A percentile compares a stretch with the other conserved stretches of the same genome.
Conservation (phyloP, 495 filamentous ascomycete species). For the Hypoxylon rickii region DNA sequence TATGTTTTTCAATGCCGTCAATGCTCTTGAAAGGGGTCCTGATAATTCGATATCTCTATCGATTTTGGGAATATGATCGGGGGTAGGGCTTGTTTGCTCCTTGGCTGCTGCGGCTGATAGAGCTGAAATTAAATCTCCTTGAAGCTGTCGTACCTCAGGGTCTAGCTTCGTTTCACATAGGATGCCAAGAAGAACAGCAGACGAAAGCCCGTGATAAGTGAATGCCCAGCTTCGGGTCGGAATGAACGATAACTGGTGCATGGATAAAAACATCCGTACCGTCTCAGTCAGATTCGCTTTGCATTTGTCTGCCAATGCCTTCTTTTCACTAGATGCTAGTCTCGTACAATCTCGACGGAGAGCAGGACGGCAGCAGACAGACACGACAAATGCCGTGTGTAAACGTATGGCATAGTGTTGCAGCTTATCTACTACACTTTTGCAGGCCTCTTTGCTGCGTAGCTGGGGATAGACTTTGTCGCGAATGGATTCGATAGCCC, state of each 20-base stretch:
- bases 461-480: conserved; percentile 48
- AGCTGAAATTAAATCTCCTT: conserved; percentile 60
- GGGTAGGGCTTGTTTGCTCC: conserved; percentile 51
- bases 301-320: conserved; percentile 57
- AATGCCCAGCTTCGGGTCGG: conserved; percentile 70
- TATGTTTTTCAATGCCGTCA: conserved; percentile 60
- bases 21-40: conserved; percentile 56
- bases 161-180: conserved; percentile 63
- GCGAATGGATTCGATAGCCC: conserved; percentile 53
- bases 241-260: conserved; percentile 68
- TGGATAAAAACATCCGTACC: conserved; percentile 68
- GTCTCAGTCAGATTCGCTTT: conserved; percentile 67
- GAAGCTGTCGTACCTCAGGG: conserved; percentile 58
- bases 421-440: conserved; percentile 56
- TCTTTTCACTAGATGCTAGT: conserved; percentile 50
- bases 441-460: conserved; percentile 56
- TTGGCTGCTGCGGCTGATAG: conserved; percentile 59
- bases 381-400: conserved; percentile 59
- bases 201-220: conserved; percentile 66
- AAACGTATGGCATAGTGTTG: conserved; percentile 60
- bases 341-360: conserved; percentile 49
- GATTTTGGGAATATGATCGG: conserved; percentile 49
- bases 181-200: conserved; percentile 67
- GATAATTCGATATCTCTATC: conserved; percentile 61
- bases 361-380: conserved; percentile 59